Base-by-base conservation (phyloP, 495 filamentous ascomycete species). In the Platismatia glauca region DNA sequence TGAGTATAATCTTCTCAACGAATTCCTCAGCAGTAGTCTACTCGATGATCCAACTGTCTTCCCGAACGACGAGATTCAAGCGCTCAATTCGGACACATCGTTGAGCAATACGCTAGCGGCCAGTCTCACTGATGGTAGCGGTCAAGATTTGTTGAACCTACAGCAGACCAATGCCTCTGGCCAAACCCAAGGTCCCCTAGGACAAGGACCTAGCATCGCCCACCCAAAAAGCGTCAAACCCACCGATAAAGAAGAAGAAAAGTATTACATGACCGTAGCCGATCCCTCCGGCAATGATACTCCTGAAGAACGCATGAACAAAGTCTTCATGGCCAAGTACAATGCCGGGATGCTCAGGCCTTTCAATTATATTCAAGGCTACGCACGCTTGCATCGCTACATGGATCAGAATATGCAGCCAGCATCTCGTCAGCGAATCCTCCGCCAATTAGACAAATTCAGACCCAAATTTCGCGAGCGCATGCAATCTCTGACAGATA, bases 351-450 rank as follows among this genome's bases (percentile, higher is more conserved):
- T 98, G 66, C 77, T 98, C 65, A 91, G 91, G 70, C 94, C 94
- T 12, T 98, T 97, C 80, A 97, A 96, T 73, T 97, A 98, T 73
- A 88, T 96, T 65, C 95, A 95, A 68, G 94, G 95, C 15, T 98
- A 97, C 69, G 89, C 90, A 11, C 81, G 91, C 24, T 76, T 98
- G 39, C 88, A 90, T 57, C 82, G 82, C 62, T 97, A 96, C 71
- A 94, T 98, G 84, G 90, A 95, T 64, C 83, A 82, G 63, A 84
- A 97, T 70, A 86, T 97, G 74, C 82, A 87, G 61, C 83, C 84
- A 57, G 72, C 78, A 13, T 91, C 88, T 55, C 90, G 91, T 58
- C 80, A 92, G 68, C 91, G 91, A 76, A 96, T 98, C 69, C 75
- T 95, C 24, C 82, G 89, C 58, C 92, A 96, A 70, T 76, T 99